Conservation (phyloP, 2,329 filamentous ascomycete species). For the Coniella vitis region DNA sequence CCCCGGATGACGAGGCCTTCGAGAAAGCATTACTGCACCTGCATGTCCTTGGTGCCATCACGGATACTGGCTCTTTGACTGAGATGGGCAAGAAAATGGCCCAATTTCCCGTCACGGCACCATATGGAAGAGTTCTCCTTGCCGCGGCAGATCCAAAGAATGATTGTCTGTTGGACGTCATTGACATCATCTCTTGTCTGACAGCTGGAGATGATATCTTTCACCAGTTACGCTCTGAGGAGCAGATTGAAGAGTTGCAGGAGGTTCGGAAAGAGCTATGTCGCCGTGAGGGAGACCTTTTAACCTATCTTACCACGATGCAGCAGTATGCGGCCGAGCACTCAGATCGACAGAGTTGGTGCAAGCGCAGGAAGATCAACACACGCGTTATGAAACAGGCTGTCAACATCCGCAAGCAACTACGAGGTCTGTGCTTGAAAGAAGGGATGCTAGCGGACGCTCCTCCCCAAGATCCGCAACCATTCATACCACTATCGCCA, state of each 20-base stretch:
- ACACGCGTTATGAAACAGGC: constrained; percentile 56
- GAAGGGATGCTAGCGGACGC: constrained; percentile 42
- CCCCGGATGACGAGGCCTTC: constrained; percentile 68
- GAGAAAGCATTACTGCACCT: constrained; percentile 78
- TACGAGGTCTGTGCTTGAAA: constrained; percentile 48
- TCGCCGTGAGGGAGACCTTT: constrained; percentile 57
- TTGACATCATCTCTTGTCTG: constrained; percentile 71
- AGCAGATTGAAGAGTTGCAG: constrained; percentile 47
- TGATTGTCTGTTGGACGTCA: constrained; percentile 71
- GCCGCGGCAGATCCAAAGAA: constrained; percentile 65
- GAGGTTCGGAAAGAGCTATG: constrained; percentile 49
- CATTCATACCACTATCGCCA: constrained; percentile 47
- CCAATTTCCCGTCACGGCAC: constrained; percentile 73
- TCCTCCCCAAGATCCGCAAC: constrained; percentile 46
- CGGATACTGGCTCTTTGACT: constrained; percentile 67
- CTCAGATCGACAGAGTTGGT: constrained; percentile 50
- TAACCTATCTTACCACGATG: constrained; percentile 58
- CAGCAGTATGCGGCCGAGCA: constrained; percentile 54
- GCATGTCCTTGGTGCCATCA: constrained; percentile 68
- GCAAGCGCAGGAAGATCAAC: constrained; percentile 49
- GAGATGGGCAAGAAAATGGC: constrained; percentile 69
- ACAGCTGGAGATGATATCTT: constrained; percentile 59
- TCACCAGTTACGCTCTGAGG: constrained; percentile 50
- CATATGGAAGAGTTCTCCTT: constrained; percentile 74
- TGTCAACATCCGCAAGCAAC: constrained; percentile 54